phyloP scores from a whole-genome alignment of 2,329 filamentous ascomycete genomes.

The Pseudogymnoascus sp. region DNA sequence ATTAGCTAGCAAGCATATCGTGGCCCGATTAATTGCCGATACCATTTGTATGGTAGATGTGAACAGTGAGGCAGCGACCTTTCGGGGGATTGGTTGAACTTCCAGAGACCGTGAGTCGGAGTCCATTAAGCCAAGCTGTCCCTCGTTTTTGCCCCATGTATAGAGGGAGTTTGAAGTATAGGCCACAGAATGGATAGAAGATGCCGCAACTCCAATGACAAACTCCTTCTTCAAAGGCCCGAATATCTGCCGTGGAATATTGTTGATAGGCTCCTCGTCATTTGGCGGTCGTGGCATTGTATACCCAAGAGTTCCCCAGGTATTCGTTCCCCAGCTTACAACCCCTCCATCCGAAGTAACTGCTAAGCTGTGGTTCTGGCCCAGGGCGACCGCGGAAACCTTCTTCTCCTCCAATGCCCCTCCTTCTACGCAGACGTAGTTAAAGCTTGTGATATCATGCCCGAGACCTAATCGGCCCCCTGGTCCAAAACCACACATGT shows the following conservation, averaged over 20 bases:
- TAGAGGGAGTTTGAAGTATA: slow-evolving; percentile 76
- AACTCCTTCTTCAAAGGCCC: slow-evolving; percentile 81
- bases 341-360: slow-evolving; percentile 81
- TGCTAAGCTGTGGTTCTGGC: slow-evolving; percentile 85
- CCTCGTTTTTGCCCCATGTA: slow-evolving; percentile 92
- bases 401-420: slow-evolving; percentile 66
- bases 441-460: slow-evolving; percentile 82
- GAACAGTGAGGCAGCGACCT: slow-evolving; percentile 80
- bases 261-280: slow-evolving; percentile 79
- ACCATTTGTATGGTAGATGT: slow-evolving; percentile 65
- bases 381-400: slow-evolving; percentile 70
- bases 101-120: slow-evolving; percentile 88
- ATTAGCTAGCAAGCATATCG: slow-evolving; percentile 75
- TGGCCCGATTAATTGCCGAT: slow-evolving; percentile 84
- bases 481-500: slow-evolving; percentile 84
- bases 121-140: slow-evolving; percentile 88
- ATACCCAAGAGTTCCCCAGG: slow-evolving; percentile 80
- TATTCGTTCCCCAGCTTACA: slow-evolving; percentile 91
- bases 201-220: slow-evolving; percentile 78
- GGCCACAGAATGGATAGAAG: slow-evolving; percentile 83
- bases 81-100: slow-evolving; percentile 72
- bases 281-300: slow-evolving; percentile 57
- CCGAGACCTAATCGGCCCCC: slow-evolving; percentile 84
- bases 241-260: slow-evolving; percentile 79
- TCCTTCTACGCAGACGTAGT: slow-evolving; percentile 73